Percentiles rank a stretch among this genome's conserved stretches.
These are phyloP conservation scores for Leptographium wingfieldii DNA, from an alignment of 2,329 filamentous ascomycete genomes.

Conservation along the genomic window DNA sequence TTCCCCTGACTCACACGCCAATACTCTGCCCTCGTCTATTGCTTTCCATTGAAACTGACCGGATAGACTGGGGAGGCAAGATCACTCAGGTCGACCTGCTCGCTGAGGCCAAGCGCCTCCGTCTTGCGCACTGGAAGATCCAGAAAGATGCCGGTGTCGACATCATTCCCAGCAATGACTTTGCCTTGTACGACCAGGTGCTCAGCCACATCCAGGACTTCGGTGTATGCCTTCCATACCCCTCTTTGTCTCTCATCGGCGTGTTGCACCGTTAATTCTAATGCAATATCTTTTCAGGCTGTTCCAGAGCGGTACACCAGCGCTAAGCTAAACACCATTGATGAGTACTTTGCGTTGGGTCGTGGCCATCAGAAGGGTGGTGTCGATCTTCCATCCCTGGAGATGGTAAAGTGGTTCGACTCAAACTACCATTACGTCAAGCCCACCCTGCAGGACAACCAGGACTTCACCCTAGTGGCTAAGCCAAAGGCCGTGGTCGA, in stretches of 20 bases:
- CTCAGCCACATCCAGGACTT: conserved; percentile 98
- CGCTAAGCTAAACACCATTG: conserved; percentile 74
- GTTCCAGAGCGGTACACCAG: conserved; percentile 88
- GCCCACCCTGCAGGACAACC: conserved; percentile 92
- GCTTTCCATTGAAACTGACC: conserved; percentile 1
- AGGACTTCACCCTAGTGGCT: conserved; percentile 79
- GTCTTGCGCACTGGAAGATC: conserved; percentile 97
- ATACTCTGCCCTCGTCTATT: neutral
- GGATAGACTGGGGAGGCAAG: conserved; percentile 73
- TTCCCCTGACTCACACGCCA: neutral
- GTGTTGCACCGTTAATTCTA: neutral
- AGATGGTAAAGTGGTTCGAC: conserved; percentile 99
- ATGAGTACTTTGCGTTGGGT: conserved; percentile 99
- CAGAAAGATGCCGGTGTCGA: conserved; percentile 98
- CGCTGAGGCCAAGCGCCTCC: conserved; percentile 89
- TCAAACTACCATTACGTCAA: conserved; percentile 99
- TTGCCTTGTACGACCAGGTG: conserved; percentile 96
- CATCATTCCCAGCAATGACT: conserved; percentile 98
- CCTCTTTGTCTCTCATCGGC: neutral
- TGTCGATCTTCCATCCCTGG: conserved; percentile 83
- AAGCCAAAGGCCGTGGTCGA: conserved; percentile 89
- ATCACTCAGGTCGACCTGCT: conserved; percentile 83
- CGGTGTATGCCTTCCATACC: conserved; percentile 50
- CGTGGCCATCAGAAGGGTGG: conserved; percentile 93
- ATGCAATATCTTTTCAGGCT: conserved; percentile 39